Evolutionary conservation across 768 basidiomycete genomes (phyloP), one percentile per base, ranked within the genome.

Genomic region (Butyriboletus loyo): DNA sequence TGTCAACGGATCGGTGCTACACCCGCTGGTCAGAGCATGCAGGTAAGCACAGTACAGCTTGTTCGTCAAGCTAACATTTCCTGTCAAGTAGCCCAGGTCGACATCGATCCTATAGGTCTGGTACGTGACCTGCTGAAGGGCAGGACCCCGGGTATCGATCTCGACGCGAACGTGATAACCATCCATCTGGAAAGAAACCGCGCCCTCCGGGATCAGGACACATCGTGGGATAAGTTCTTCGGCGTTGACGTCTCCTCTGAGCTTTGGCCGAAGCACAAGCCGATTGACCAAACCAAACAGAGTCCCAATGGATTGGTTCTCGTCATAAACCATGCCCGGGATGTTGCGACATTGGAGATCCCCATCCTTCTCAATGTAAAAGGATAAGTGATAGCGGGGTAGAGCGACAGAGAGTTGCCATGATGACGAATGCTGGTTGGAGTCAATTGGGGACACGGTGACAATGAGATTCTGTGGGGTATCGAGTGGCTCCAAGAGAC

Each of bases 1-100:
- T 1, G 73, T 77, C 17, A 81, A 62, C 5, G 77, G 76, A 60
- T 81, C 79, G 14, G 69, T 64, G 14, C 74, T 58, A 42, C 70
- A 70, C 42, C 73, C 69, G 19, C 73, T 73, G 1, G 72, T 79
- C 2, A 78, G 52, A 19, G 76, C 74, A 41, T 82, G 80, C 17
- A 82, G 64, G 48, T 77, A 76, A 3, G 71, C 65, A 44, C 66
- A 67, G 49, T 68, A 77, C 8, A 79, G 62, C 40, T 60, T 61
- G 52, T 64, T 66, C 2, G 52, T 56, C 36, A 73, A 41, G n/a
- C 54, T 66, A 5, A 44, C 56, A 10, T 66, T 65, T 3, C 67
- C 65, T 13, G 43, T 49, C 19, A 75, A 56, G 32, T 64, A 59
- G 2, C 70, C 66, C 7, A 75, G 55, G 11, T 66, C 55, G 9